Percentiles rank a stretch among this genome's conserved stretches.
phyloP scores from a whole-genome alignment of 257 asterid genomes.

The Nicotiana noctiflora region DNA sequence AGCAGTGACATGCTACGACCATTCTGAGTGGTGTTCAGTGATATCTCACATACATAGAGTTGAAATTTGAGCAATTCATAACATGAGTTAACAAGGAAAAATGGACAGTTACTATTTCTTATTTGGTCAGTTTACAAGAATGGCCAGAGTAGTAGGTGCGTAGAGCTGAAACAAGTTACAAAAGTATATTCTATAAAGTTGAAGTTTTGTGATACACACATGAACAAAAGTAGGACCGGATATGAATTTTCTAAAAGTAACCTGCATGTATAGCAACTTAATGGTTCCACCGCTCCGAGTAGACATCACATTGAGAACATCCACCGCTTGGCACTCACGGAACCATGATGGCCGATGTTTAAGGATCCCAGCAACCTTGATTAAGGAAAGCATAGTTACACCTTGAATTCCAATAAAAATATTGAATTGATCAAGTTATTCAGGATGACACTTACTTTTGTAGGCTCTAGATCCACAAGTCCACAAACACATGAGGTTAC shows the following conservation, averaged over 20 bases:
- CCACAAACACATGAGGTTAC: constrained; percentile 99
- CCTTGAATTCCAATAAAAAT: not conserved
- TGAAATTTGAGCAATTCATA: not conserved
- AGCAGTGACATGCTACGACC: constrained; percentile 94
- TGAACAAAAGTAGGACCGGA: not conserved
- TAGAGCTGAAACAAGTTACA: constrained; percentile 49
- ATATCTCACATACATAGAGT: constrained; percentile 77
- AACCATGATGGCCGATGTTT: constrained; percentile 94
- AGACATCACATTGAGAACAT: constrained; percentile 77
- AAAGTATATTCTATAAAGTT: not conserved
- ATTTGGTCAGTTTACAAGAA: not conserved
- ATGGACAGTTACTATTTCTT: not conserved
- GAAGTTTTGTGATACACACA: not conserved
- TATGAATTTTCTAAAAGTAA: constrained; percentile 4
- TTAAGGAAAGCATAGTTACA: not conserved
- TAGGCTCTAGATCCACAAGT: constrained; percentile 89
- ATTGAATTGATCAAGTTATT: not conserved
- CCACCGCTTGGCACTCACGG: constrained; percentile 91
- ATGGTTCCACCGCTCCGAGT: constrained; percentile 93
- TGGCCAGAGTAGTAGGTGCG: constrained; percentile 88
- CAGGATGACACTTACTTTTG: constrained; percentile 51
- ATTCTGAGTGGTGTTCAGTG: constrained; percentile 95
- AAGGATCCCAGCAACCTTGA: constrained; percentile 89
- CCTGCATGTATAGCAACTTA: constrained; percentile 97
- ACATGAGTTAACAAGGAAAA: not conserved